Percentiles rank a stretch among this genome's conserved stretches.
Evolutionary conservation across 2,329 filamentous ascomycete species (phyloP).

Genomic region (Coccinonectria pachysandricola): DNA sequence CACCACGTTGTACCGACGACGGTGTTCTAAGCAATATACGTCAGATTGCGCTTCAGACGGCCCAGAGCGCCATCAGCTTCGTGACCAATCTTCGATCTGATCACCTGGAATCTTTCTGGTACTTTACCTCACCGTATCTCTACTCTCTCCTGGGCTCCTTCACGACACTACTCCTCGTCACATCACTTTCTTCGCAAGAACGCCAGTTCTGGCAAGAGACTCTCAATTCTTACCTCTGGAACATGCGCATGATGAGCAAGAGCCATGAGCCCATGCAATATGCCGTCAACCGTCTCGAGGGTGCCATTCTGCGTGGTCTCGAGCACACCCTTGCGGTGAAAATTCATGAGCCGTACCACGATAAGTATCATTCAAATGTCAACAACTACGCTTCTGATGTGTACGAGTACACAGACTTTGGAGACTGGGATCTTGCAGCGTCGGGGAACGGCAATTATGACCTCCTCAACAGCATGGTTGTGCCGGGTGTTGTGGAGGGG

Average conservation of each 20-base stretch:
- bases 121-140: slow-evolving; percentile 27
- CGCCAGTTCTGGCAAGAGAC: slow-evolving; percentile 24
- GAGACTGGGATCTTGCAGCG: slow-evolving; percentile 23
- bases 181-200: slow-evolving; percentile 21
- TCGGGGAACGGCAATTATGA: slow-evolving; percentile 20
- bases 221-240: slow-evolving; percentile 25
- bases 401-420: slow-evolving; percentile 24
- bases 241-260: slow-evolving; percentile 25
- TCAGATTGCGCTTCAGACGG: slow-evolving; percentile 21
- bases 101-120: slow-evolving; percentile 32
- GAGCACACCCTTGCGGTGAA: slow-evolving; percentile 27
- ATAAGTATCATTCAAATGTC: slow-evolving; percentile 20
- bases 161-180: slow-evolving; percentile 26
- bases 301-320: slow-evolving; percentile 26
- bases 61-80: slow-evolving; percentile 24
- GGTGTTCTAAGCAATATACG: slow-evolving; percentile 20
- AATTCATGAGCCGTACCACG: slow-evolving; percentile 21
- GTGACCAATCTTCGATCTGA: slow-evolving; percentile 24
- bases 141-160: slow-evolving; percentile 31
- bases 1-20: slow-evolving; percentile 20
- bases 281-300: slow-evolving; percentile 27
- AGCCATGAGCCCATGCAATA: slow-evolving; percentile 26
- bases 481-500: slow-evolving; percentile 16
- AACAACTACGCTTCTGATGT: slow-evolving; percentile 17
- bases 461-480: slow-evolving; percentile 16